A percentile compares a stretch with the other conserved stretches of the same genome.
Conservation (phyloP, 2,329 filamentous ascomycete genomes). For the Albophoma yamanashiensis region DNA sequence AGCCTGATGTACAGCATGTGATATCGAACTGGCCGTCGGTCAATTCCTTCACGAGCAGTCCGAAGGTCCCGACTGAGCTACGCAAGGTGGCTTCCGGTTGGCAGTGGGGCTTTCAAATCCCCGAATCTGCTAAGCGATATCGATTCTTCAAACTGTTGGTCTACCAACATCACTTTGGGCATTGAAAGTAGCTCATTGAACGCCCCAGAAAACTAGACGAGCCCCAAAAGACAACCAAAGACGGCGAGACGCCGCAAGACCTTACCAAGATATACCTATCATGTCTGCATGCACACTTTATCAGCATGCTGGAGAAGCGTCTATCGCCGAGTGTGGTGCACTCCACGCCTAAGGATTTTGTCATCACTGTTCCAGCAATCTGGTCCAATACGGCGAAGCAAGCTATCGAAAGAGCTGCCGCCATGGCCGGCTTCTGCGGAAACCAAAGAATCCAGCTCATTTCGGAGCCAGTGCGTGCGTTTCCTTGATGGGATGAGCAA, state of each 20-base stretch:
- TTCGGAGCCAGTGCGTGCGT: constrained; percentile 32
- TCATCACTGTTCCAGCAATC: constrained; percentile 47
- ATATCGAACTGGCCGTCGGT: constrained; percentile 33
- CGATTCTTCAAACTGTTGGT: constrained; percentile 40
- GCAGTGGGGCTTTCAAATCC: constrained; percentile 41
- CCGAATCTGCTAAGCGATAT: constrained; percentile 25
- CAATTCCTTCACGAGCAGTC: constrained; percentile 20
- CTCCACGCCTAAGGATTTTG: constrained; percentile 37
- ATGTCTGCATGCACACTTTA: constrained; percentile 36
- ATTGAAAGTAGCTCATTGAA: not conserved
- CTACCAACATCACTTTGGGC: not conserved
- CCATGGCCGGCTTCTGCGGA: constrained; percentile 27
- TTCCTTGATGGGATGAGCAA: not conserved
- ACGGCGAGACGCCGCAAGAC: constrained; percentile 23
- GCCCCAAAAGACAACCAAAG: constrained; percentile 14
- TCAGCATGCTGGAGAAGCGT: constrained; percentile 29
- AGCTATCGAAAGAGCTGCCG: constrained; percentile 30
- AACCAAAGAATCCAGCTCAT: constrained; percentile 33
- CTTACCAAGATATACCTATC: constrained; percentile 32
- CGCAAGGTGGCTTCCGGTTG: constrained; percentile 27
- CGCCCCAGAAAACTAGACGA: constrained; percentile 23
- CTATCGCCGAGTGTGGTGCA: constrained; percentile 30
- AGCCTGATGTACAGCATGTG: constrained; percentile 28
- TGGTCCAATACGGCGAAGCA: constrained; percentile 46
- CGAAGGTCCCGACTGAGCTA: constrained; percentile 39